These are phyloP conservation scores for Peronospora farinosa DNA, from an alignment of 352 stramenopile genomes.

Conservation along the genomic window DNA sequence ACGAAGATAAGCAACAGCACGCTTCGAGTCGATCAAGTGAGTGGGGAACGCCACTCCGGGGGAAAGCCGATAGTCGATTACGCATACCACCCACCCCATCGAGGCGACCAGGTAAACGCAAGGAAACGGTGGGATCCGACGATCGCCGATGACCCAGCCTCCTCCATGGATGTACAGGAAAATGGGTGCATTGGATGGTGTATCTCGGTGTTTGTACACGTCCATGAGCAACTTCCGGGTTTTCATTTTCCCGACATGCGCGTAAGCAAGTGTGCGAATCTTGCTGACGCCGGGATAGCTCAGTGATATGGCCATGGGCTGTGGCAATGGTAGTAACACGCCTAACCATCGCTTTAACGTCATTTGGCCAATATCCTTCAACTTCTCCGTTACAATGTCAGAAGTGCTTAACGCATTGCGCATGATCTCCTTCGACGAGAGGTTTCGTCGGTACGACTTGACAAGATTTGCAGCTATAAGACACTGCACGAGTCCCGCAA, in stretches of 20 bases:
- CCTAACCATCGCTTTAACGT: slow-evolving; percentile 41
- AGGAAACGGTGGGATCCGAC: slow-evolving; percentile 37
- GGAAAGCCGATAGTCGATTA: slow-evolving; percentile 66
- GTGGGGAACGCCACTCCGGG: slow-evolving; percentile 52
- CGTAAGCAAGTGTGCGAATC: slow-evolving; percentile 40
- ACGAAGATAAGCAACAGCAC: slow-evolving; percentile 50
- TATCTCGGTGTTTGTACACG: slow-evolving; percentile 43
- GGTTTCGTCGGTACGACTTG: slow-evolving; percentile 37
- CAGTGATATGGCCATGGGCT: slow-evolving; percentile 37
- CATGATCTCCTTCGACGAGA: slow-evolving; percentile 40
- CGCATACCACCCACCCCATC: slow-evolving; percentile 57
- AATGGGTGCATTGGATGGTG: slow-evolving; percentile 44
- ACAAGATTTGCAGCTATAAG: slow-evolving; percentile 38
- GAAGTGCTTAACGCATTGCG: slow-evolving; percentile 29
- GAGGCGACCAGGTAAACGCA: slow-evolving; percentile 51
- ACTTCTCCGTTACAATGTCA: slow-evolving; percentile 27
- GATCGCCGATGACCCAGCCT: slow-evolving; percentile 57
- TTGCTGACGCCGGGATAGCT: slow-evolving; percentile 45
- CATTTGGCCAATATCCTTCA: slow-evolving; percentile 37
- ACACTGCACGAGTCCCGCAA: slow-evolving; percentile 40
- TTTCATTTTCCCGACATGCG: slow-evolving; percentile 48
- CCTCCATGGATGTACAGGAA: slow-evolving; percentile 67
- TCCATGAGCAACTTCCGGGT: slow-evolving; percentile 54
- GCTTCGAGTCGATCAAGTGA: slow-evolving; percentile 61
- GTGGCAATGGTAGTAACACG: slow-evolving; percentile 48